phyloP scores from a whole-genome alignment of 2,329 filamentous ascomycete genomes.

The Aspergillus candidus region DNA sequence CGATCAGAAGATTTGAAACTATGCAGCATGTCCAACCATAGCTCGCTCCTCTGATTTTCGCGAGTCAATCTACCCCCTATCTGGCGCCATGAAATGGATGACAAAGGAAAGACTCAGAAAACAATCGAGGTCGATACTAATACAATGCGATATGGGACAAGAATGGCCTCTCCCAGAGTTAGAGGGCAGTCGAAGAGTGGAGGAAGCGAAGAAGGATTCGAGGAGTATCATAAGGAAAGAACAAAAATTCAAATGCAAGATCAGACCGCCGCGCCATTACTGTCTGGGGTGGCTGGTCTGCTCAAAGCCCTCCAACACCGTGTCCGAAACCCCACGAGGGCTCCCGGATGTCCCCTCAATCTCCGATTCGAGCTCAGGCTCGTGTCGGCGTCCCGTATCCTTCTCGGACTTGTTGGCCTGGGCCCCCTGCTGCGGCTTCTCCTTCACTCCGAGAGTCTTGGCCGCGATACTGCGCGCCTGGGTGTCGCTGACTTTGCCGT shows the following conservation, averaged over 20 bases:
- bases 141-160: too few relatives aligned
- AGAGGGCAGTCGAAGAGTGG: too few relatives aligned
- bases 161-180: too few relatives aligned
- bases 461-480: constrained; percentile 60
- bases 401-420: constrained; percentile 16
- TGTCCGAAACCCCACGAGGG: constrained; percentile 39
- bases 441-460: constrained; percentile 28
- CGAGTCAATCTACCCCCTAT: too few relatives aligned
- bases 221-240: neutral
- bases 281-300: constrained; percentile 30
- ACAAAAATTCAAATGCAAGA: neutral
- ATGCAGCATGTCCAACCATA: neutral
- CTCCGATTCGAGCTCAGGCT: constrained; percentile 6
- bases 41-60: too few relatives aligned
- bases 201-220: neutral
- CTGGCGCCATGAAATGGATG: too few relatives aligned
- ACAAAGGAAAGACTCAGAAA: too few relatives aligned
- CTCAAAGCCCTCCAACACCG: constrained; percentile 47
- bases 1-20: neutral
- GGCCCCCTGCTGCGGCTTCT: constrained; percentile 9
- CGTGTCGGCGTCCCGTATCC: constrained; percentile 18
- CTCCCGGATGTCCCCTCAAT: constrained; percentile 18
- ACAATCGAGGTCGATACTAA: too few relatives aligned
- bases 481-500: constrained; percentile 81
- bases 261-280: constrained; percentile 10